Evolutionary conservation across 768 basidiomycete genomes (phyloP).

Genomic region (Lactarius hengduanensis): DNA sequence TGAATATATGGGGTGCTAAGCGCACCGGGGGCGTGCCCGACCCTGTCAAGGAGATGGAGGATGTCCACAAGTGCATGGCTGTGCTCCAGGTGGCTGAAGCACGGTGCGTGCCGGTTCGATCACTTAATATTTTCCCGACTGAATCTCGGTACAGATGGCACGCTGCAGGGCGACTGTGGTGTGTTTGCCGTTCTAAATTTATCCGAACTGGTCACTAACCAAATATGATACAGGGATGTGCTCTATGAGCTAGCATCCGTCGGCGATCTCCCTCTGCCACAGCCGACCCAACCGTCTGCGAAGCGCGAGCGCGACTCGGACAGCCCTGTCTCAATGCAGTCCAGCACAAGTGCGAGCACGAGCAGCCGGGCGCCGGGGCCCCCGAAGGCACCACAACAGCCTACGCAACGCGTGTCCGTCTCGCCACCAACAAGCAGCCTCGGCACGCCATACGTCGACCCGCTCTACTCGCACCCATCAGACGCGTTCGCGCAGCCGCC

Average conservation of each 20-base stretch:
- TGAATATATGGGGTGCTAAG: constrained; percentile 44
- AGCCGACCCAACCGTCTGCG: constrained; percentile 47
- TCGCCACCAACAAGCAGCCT: constrained; percentile 22
- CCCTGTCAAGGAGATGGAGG: constrained; percentile 27
- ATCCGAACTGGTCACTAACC: neutral
- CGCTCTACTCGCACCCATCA: constrained; percentile 12
- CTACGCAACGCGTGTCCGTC: constrained; percentile 10
- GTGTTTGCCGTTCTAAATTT: constrained; percentile 23
- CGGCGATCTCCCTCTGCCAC: constrained; percentile 67
- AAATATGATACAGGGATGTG: constrained; percentile 53
- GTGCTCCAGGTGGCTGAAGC: constrained; percentile 26
- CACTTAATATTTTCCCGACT: neutral
- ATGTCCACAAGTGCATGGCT: constrained; percentile 30
- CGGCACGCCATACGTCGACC: constrained; percentile 19
- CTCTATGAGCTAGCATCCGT: constrained; percentile 70
- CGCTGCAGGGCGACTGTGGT: constrained; percentile 50
- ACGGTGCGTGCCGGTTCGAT: neutral
- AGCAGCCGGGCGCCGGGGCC: neutral
- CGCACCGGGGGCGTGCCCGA: constrained; percentile 28
- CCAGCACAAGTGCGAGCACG: constrained; percentile 12
- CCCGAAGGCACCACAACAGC: neutral
- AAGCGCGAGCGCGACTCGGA: constrained; percentile 68
- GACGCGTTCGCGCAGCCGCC: constrained; percentile 12
- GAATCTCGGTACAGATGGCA: constrained; percentile 42
- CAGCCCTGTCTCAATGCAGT: constrained; percentile 36